Conservation (phyloP, 2,329 filamentous ascomycete species). For the Pezicula neosporulosa region DNA sequence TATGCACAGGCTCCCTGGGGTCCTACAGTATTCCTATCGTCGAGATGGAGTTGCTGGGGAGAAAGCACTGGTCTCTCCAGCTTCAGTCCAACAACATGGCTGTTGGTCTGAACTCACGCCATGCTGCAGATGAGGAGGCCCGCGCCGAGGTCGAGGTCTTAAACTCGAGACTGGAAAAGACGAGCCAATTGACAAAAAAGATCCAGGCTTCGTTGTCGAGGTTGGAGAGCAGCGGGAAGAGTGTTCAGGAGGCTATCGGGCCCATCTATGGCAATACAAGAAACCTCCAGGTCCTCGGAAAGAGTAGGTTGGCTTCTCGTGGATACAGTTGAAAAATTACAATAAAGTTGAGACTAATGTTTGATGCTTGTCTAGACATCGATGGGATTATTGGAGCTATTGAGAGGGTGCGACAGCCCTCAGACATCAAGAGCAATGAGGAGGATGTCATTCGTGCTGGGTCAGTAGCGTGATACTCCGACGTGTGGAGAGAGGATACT, state of each 20-base stretch:
- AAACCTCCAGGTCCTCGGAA: constrained; percentile 80
- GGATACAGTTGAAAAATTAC: neutral
- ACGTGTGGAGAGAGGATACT: neutral
- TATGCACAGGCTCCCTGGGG: no score
- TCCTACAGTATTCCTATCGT: no score
- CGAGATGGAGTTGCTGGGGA: no score
- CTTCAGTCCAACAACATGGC: constrained; percentile 19
- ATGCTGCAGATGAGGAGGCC: constrained; percentile 57
- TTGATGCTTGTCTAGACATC: constrained; percentile 56
- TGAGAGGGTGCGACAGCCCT: constrained; percentile 82
- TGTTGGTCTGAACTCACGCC: constrained; percentile 22
- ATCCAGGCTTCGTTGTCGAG: constrained; percentile 84
- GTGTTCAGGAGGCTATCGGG: constrained; percentile 85
- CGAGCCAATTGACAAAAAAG: constrained; percentile 89
- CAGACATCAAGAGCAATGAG: constrained; percentile 87
- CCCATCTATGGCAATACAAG: constrained; percentile 92
- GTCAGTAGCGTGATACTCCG: constrained; percentile 32
- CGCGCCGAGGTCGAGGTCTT: constrained; percentile 68
- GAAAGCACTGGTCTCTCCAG: neutral
- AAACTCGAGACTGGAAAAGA: constrained; percentile 80
- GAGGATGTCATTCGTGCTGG: constrained; percentile 86
- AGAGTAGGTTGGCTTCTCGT: constrained; percentile 49
- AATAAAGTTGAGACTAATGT: no score
- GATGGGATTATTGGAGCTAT: constrained; percentile 84
- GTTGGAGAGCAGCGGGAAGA: constrained; percentile 84